Evolutionary conservation across 169 alveolate species (phyloP).

Genomic region (Cryptosporidium muris): DNA sequence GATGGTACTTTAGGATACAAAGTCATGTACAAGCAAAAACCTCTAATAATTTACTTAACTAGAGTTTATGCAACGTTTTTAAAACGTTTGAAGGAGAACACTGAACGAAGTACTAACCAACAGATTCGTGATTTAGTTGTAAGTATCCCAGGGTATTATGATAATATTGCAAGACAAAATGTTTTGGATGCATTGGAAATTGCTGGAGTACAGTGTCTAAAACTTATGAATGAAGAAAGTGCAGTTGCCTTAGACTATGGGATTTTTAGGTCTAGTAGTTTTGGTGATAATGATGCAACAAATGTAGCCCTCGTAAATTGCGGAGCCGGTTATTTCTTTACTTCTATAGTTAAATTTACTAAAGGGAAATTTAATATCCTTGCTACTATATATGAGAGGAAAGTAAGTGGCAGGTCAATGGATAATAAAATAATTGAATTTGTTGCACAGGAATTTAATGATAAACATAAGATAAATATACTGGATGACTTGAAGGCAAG

Average conservation of each 20-base stretch:
- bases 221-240: slow-evolving; percentile 93
- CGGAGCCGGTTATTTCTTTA: slow-evolving; percentile 93
- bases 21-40: slow-evolving; percentile 58
- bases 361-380: slow-evolving; percentile 88
- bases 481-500: slow-evolving; percentile 86
- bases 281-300: slow-evolving; percentile 88
- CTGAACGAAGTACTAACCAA: slow-evolving; percentile 65
- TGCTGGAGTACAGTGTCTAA: slow-evolving; percentile 91
- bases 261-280: slow-evolving; percentile 91
- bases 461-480: slow-evolving; percentile 89
- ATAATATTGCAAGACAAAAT: slow-evolving; percentile 61
- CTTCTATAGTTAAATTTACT: slow-evolving; percentile 88
- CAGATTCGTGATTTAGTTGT: slow-evolving; percentile 49
- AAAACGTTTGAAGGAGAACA: slow-evolving; percentile 51
- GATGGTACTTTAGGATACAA: slow-evolving; percentile 74
- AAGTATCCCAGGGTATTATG: slow-evolving; percentile 67
- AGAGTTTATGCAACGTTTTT: slow-evolving; percentile 58
- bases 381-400: slow-evolving; percentile 90
- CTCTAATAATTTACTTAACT: slow-evolving; percentile 33
- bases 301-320: slow-evolving; percentile 93
- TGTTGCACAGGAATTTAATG: slow-evolving; percentile 87
- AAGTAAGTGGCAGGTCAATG: slow-evolving; percentile 95
- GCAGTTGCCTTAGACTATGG: slow-evolving; percentile 98
- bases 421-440: slow-evolving; percentile 90
- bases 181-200: slow-evolving; percentile 91